Conservation (phyloP, 192 early-diverging fungal genomes). For the Coemansia sp. region DNA sequence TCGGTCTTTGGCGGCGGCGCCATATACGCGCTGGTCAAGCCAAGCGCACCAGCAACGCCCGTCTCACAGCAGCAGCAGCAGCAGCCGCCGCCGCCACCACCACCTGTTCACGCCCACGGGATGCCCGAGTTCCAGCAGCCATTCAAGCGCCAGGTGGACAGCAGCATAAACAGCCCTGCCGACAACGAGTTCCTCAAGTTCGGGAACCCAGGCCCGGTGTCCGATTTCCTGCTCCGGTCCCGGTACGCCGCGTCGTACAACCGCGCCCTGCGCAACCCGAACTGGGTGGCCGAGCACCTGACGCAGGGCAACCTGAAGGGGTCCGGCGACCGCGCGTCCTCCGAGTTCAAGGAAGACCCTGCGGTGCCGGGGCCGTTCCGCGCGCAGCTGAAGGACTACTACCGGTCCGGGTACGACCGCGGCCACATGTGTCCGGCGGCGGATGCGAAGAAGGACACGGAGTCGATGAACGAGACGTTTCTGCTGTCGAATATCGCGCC, state of each 20-base stretch:
- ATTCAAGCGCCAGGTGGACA: conserved; percentile 30
- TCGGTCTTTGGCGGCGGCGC: conserved; percentile 43
- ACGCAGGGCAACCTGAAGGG: conserved; percentile 61
- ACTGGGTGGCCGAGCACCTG: conserved; percentile 77
- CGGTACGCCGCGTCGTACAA: conserved; percentile 79
- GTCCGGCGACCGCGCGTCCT: conserved; percentile 57
- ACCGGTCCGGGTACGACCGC: conserved; percentile 80
- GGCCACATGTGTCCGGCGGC: conserved; percentile 93
- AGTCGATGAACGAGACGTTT: conserved; percentile 86
- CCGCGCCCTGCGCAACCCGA: conserved; percentile 70
- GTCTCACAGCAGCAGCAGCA: background rate
- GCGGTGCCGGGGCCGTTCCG: conserved; percentile 73
- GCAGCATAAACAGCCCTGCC: conserved; percentile 3
- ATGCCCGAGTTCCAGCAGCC: conserved; percentile 6
- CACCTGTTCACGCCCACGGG: too few species aligned
- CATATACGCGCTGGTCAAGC: conserved; percentile 28
- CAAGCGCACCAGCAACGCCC: background rate
- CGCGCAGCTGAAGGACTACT: conserved; percentile 77
- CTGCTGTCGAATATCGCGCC: conserved; percentile 76
- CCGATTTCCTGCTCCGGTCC: conserved; percentile 66
- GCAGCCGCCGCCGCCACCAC: too few species aligned
- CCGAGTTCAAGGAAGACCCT: conserved; percentile 78
- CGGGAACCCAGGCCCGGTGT: conserved; percentile 67
- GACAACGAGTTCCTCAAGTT: conserved; percentile 43
- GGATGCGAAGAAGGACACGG: conserved; percentile 71